These are phyloP conservation scores for Moringa oleifera DNA, from an alignment of 345 rosid species.

Conservation along the genomic window DNA sequence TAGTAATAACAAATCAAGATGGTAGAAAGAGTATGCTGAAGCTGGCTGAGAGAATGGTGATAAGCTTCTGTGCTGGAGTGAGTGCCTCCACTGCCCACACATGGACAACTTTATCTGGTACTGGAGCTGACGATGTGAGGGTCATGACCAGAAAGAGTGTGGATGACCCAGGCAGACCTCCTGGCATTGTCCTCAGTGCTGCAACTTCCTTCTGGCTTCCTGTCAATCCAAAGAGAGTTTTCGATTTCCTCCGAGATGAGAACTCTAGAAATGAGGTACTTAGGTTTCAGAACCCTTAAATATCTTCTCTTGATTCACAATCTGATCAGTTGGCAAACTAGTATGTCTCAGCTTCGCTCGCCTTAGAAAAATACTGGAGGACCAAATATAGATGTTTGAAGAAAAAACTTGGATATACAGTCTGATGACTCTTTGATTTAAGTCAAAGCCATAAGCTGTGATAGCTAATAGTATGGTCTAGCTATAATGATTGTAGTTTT, in stretches of 20 bases:
- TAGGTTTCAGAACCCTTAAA: not conserved
- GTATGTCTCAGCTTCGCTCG: no score
- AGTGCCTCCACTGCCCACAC: constrained; percentile 65
- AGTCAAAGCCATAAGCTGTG: no score
- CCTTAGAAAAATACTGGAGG: no score
- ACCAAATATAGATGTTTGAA: no score
- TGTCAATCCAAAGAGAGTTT: constrained; percentile 52
- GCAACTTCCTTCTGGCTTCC: constrained; percentile 97
- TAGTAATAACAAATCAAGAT: constrained; percentile 61
- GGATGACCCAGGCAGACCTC: constrained; percentile 83
- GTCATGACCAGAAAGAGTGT: constrained; percentile 76
- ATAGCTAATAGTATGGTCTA: no score
- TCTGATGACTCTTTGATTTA: no score
- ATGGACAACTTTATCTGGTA: constrained; percentile 62
- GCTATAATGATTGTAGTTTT: no score
- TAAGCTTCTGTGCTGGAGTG: constrained; percentile 71
- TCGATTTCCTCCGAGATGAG: constrained; percentile 84
- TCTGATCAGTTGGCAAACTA: no score
- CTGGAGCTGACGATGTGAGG: constrained; percentile 65
- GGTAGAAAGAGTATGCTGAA: constrained; percentile 73
- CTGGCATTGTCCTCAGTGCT: constrained; percentile 74
- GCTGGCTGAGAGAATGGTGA: constrained; percentile 74
- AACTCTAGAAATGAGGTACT: constrained; percentile 62
- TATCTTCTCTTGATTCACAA: no score
- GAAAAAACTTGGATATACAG: no score